A percentile compares a stretch with the other conserved stretches of the same genome.
phyloP scores from a whole-genome alignment of 2,329 filamentous ascomycete genomes.

The Fusarium ambrosium region DNA sequence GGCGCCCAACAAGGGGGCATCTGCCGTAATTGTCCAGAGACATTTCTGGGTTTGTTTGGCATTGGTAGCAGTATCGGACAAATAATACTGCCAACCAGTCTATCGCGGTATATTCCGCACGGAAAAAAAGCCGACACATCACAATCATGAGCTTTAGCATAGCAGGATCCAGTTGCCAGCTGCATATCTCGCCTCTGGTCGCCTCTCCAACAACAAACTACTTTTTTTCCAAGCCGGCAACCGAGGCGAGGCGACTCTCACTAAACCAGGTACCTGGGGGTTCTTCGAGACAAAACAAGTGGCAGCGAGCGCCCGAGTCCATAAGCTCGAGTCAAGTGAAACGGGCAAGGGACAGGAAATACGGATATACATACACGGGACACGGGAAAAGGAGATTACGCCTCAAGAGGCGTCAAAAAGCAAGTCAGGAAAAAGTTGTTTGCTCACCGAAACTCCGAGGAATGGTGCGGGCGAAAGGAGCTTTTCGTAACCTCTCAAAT shows the following conservation, averaged over 20 bases:
- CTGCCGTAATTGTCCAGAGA: slow-evolving; percentile 42
- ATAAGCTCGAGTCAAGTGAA: slow-evolving; percentile 2
- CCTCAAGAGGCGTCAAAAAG: slow-evolving; percentile 2
- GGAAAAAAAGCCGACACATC: slow-evolving; percentile 19
- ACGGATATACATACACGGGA: neutral
- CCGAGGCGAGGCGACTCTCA: neutral
- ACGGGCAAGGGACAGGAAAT: slow-evolving; percentile 3
- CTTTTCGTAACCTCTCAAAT: slow-evolving; percentile 3
- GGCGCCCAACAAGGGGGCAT: slow-evolving; percentile 39
- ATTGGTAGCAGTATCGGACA: slow-evolving; percentile 22
- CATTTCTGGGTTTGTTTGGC: slow-evolving; percentile 34
- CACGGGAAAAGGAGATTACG: slow-evolving; percentile 8
- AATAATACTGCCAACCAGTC: slow-evolving; percentile 17
- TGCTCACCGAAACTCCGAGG: neutral
- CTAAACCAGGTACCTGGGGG: slow-evolving; percentile 14
- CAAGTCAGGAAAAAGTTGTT: slow-evolving; percentile 1
- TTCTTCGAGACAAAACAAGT: neutral
- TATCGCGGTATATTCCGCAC: slow-evolving; percentile 35
- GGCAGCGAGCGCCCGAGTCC: neutral
- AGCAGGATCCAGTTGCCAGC: slow-evolving; percentile 16
- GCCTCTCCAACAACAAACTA: slow-evolving; percentile 19
- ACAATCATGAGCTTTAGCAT: slow-evolving; percentile 7
- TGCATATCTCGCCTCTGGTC: slow-evolving; percentile 19
- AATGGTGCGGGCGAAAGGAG: slow-evolving; percentile 26
- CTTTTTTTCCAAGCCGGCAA: neutral